Evolutionary conservation across 306 rosid genomes (phyloP), one percentile per base, ranked within the genome.

Genomic region (Fragaria ananassa): DNA sequence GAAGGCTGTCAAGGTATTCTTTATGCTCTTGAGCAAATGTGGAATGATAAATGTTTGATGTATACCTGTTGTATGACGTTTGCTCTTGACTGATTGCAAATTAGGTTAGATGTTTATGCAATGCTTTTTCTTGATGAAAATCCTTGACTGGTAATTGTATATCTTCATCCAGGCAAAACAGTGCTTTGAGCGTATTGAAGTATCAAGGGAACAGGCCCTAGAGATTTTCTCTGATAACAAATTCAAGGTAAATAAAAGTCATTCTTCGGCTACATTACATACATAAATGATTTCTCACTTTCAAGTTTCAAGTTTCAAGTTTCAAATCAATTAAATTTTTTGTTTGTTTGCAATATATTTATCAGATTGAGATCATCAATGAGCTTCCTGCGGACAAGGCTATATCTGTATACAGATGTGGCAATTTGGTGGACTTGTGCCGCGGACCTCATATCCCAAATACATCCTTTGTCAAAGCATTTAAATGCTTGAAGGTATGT

Each of bases 361-460:
- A 37, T 37, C 1, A 37, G 49, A 85, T 91, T 61, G 98, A 90
- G 87, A 94, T 94, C 76, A 94, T 94, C 84, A 94, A 90, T 53
- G 97, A 94, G 83, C 85, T 94, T 78, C 96, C 96, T 5, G 90
- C 83, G n/a, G 98, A 91, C 82, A 93, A 91, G 79, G 89, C 98
- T 31, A 94, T 94, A 75, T 90, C 98, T 4, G 97, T 94, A 46
- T 94, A 94, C 76, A 90, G 96, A 87, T 91, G 98, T 84, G 98
- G 98, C 57, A 91, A 93, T 23, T 81, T 94, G 74, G 91, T 91
- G 79, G 98, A 94, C 82, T 89, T 93, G 78, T 93, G 98, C 72
- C 93, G 98, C 65, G 98, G 98, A 41, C 98, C 97, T n/a, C 98
- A 93, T 84, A 93, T 93, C 78, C 98, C 96, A 65, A 93, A 85